Evolutionary conservation across 169 alveolate species (phyloP).

Genomic region (Plasmodium inui): DNA sequence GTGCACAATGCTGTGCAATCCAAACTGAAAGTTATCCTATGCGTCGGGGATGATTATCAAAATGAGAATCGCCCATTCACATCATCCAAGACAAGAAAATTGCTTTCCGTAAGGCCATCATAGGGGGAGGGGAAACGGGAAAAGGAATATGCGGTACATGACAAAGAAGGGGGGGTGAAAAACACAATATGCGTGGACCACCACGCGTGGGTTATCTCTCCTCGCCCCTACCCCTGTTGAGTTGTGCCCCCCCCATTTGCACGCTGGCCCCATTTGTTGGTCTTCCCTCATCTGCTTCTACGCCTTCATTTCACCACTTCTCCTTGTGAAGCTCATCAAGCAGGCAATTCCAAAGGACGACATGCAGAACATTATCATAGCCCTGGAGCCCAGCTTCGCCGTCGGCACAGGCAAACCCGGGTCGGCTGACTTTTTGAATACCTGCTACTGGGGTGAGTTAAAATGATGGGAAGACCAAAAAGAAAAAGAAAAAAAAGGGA

Average conservation of each 20-base stretch:
- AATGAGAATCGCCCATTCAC: not conserved
- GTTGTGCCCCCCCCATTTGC: not conserved
- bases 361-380: conserved; percentile 50
- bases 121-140: not conserved
- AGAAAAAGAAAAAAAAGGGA: not conserved
- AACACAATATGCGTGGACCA: not conserved
- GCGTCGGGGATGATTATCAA: conserved; percentile 58
- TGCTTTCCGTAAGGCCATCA: conserved; percentile 27
- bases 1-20: conserved; percentile 47
- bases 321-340: conserved; percentile 24
- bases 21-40: conserved; percentile 46
- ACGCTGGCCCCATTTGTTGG: not conserved
- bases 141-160: no score
- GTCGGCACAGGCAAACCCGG: conserved; percentile 49
- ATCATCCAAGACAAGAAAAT: not conserved
- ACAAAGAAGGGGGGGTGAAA: not conserved
- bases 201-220: not conserved
- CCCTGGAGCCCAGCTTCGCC: conserved; percentile 67
- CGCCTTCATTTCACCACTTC: not conserved
- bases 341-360: conserved; percentile 35
- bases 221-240: not conserved
- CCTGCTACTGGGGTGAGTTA: conserved; percentile 26
- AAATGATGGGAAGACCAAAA: not conserved
- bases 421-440: conserved; percentile 7
- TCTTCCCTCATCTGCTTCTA: not conserved